phyloP scores from a whole-genome alignment of 2,329 filamentous ascomycete genomes.

The Nemania serpens region DNA sequence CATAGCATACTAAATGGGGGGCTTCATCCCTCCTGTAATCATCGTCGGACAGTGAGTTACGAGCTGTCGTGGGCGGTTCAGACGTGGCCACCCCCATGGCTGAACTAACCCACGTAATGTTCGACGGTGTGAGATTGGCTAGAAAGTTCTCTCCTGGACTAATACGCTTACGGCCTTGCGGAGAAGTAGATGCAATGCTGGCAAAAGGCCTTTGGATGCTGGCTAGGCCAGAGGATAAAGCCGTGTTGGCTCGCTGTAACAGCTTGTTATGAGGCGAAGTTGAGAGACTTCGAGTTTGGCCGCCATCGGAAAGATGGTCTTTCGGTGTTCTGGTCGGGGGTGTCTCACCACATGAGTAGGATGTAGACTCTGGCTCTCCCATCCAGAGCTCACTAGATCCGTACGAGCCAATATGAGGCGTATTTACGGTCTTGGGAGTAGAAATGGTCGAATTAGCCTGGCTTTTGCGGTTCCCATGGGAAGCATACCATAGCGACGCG shows the following conservation, averaged over 20 bases:
- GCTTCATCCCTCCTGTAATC: slow-evolving; percentile 53
- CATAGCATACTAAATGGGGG: slow-evolving; percentile 54
- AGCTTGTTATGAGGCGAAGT: slow-evolving; percentile 62
- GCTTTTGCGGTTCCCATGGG: slow-evolving; percentile 53
- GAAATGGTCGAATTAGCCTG: slow-evolving; percentile 59
- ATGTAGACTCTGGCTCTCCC: slow-evolving; percentile 59
- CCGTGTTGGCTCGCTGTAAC: slow-evolving; percentile 59
- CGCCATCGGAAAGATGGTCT: slow-evolving; percentile 51
- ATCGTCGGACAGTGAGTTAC: slow-evolving; percentile 60
- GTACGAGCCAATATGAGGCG: slow-evolving; percentile 60
- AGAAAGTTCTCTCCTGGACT: slow-evolving; percentile 67
- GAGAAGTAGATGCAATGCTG: slow-evolving; percentile 48
- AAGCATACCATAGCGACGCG: slow-evolving; percentile 53
- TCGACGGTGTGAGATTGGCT: slow-evolving; percentile 57
- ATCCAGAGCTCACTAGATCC: slow-evolving; percentile 62
- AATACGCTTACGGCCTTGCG: slow-evolving; percentile 56
- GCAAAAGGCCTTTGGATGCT: slow-evolving; percentile 56
- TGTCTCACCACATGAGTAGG: slow-evolving; percentile 66
- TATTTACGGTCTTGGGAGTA: slow-evolving; percentile 62
- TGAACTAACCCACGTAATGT: slow-evolving; percentile 56
- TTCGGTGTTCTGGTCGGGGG: slow-evolving; percentile 56
- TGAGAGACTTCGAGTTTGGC: slow-evolving; percentile 58
- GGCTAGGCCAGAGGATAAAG: slow-evolving; percentile 58
- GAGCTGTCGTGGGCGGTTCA: slow-evolving; percentile 52
- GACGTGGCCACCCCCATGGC: slow-evolving; percentile 48